Conservation (phyloP, 139 green algal species). For the Chlamydomonas applanata region DNA sequence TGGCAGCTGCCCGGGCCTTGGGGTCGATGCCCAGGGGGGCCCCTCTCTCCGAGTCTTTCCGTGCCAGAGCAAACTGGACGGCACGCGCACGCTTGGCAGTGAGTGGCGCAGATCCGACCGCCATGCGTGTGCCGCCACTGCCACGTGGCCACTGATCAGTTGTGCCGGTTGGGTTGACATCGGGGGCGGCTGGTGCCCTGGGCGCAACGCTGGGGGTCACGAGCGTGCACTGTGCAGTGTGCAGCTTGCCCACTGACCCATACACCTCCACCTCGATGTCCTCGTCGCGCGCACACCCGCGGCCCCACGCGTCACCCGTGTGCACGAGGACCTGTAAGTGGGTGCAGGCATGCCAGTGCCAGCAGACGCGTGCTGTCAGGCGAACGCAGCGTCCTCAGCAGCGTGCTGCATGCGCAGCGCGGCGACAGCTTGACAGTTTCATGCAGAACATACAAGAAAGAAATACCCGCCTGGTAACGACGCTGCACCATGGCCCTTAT, state of each 20-base stretch:
- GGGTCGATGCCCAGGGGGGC: too few species aligned
- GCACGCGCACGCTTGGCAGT: constrained; percentile 7
- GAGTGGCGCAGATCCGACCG: not conserved
- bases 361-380: too few species aligned
- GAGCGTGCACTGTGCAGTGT: not conserved
- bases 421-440: too few species aligned
- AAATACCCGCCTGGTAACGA: too few species aligned
- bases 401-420: too few species aligned
- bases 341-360: too few species aligned
- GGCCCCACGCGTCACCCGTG: constrained; percentile 36
- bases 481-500: too few species aligned
- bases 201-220: not conserved
- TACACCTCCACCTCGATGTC: constrained; percentile 16
- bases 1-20: not conserved
- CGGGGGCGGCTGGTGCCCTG: not conserved
- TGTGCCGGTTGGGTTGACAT: too few species aligned
- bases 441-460: too few species aligned
- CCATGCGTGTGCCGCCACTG: not conserved
- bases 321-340: constrained; percentile 26
- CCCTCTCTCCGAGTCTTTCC: not conserved
- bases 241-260: too few species aligned
- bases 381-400: too few species aligned
- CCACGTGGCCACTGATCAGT: too few species aligned
- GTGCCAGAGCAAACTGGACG: not conserved
- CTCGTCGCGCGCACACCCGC: constrained; percentile 7